A percentile compares a stretch with the other conserved stretches of the same genome.
phyloP scores from a whole-genome alignment of 768 basidiomycete species.

The Daedalea quercina region DNA sequence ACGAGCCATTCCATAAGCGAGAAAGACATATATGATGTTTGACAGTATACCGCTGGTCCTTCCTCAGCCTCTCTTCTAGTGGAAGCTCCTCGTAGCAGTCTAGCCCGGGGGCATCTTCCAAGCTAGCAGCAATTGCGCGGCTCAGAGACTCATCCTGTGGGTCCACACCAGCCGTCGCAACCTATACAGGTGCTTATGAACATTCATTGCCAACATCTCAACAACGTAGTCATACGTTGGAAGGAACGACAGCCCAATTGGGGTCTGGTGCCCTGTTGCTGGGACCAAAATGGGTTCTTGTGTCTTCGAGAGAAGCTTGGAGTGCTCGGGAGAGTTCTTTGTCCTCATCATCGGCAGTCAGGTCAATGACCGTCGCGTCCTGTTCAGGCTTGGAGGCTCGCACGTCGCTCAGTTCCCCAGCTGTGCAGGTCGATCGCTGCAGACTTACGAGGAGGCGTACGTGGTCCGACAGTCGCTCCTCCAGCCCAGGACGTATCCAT shows the following conservation, averaged over 20 bases:
- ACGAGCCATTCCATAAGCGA: background rate
- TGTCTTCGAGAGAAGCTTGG: constrained; percentile 43
- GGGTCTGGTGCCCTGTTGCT: constrained; percentile 57
- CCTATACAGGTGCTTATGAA: constrained; percentile 18
- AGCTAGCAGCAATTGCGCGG: constrained; percentile 67
- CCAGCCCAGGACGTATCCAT: constrained; percentile 1
- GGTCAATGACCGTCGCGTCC: constrained; percentile 38
- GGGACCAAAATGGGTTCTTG: constrained; percentile 44
- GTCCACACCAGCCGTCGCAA: constrained; percentile 24
- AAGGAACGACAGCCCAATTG: constrained; percentile 64
- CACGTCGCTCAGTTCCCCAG: constrained; percentile 1
- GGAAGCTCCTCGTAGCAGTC: constrained; percentile 48
- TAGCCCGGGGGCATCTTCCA: constrained; percentile 35
- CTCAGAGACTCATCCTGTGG: constrained; percentile 56
- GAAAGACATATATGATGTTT: background rate
- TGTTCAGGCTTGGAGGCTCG: constrained; percentile 26
- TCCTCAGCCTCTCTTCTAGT: constrained; percentile 44
- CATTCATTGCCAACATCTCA: background rate
- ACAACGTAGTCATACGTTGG: constrained; percentile 37
- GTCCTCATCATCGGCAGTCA: constrained; percentile 54
- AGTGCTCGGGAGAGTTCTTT: constrained; percentile 43
- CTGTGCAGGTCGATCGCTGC: background rate
- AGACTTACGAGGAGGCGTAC: constrained; percentile 22
- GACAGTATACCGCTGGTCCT: constrained; percentile 47
- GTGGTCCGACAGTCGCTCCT: constrained; percentile 12